A percentile compares a stretch with the other conserved stretches of the same genome.
Conservation (phyloP, 345 rosid genomes). For the Camelina neglecta region DNA sequence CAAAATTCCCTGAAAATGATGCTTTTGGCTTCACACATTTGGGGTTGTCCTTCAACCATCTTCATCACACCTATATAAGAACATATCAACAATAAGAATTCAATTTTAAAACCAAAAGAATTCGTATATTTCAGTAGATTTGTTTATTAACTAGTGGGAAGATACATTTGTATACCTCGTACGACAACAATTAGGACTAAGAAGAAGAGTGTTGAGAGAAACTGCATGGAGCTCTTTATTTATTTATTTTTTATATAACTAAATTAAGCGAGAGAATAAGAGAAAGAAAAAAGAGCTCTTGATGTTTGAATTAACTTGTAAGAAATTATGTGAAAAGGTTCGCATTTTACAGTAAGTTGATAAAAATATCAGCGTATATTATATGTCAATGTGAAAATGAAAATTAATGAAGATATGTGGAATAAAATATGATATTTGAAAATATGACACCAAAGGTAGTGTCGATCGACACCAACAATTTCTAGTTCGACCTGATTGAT, state of each 20-base stretch:
- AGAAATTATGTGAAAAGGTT: background rate
- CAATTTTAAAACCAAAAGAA: background rate
- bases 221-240: constrained; percentile 1
- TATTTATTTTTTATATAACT: background rate
- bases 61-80: background rate
- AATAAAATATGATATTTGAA: background rate
- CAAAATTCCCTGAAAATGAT: background rate
- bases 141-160: background rate
- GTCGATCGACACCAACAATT: too few species aligned
- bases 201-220: background rate
- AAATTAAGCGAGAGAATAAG: background rate
- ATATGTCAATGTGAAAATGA: background rate
- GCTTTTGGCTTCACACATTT: constrained; percentile 11
- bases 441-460: too few species aligned
- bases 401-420: background rate
- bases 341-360: constrained; percentile 12
- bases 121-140: too few species aligned
- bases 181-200: background rate
- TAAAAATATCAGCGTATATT: constrained; percentile 1
- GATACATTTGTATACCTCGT: background rate
- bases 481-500: too few species aligned
- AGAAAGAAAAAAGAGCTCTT: background rate
- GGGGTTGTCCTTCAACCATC: constrained; percentile 17
- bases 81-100: background rate
- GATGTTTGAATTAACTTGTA: background rate